Percentiles rank a stretch among this genome's conserved stretches.
These are phyloP conservation scores for Penicillium salamii DNA, from an alignment of 495 filamentous ascomycete genomes.

Conservation along the genomic window DNA sequence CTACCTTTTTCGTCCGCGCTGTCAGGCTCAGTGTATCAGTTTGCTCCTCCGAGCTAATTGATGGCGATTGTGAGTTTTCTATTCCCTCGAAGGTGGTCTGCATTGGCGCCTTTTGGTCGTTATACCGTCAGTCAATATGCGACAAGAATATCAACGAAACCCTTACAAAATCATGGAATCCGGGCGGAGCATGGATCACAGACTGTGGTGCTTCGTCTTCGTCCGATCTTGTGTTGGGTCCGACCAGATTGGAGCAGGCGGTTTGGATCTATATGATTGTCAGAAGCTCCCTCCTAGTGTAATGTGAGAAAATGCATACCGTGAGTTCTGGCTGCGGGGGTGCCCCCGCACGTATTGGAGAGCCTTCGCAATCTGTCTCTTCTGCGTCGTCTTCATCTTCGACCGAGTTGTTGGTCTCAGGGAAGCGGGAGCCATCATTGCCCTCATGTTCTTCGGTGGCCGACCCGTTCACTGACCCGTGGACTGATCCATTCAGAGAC, in stretches of 20 bases:
- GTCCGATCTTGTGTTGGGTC: slow-evolving; percentile 50
- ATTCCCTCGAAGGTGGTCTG: background rate
- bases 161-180: slow-evolving; percentile 75
- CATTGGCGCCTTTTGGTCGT: slow-evolving; percentile 3
- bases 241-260: slow-evolving; percentile 53
- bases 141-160: background rate
- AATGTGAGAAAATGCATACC: slow-evolving; percentile 24
- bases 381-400: background rate
- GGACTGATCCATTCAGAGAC: slow-evolving; percentile 1
- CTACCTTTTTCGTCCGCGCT: slow-evolving; percentile 17
- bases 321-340: slow-evolving; percentile 27
- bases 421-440: background rate
- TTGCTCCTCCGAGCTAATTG: slow-evolving; percentile 2
- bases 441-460: background rate
- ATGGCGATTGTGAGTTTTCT: slow-evolving; percentile 4
- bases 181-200: slow-evolving; percentile 82
- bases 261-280: slow-evolving; percentile 52
- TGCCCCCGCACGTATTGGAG: slow-evolving; percentile 1
- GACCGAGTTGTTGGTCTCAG: background rate
- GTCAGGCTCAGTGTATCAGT: slow-evolving; percentile 12
- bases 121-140: background rate
- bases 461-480: background rate
- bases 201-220: slow-evolving; percentile 73
- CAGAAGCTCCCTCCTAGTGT: background rate
- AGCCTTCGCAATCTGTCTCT: background rate